Base-by-base conservation (phyloP, 1,284 basidiomycete species). In the Ceratobasidium sp. region DNA sequence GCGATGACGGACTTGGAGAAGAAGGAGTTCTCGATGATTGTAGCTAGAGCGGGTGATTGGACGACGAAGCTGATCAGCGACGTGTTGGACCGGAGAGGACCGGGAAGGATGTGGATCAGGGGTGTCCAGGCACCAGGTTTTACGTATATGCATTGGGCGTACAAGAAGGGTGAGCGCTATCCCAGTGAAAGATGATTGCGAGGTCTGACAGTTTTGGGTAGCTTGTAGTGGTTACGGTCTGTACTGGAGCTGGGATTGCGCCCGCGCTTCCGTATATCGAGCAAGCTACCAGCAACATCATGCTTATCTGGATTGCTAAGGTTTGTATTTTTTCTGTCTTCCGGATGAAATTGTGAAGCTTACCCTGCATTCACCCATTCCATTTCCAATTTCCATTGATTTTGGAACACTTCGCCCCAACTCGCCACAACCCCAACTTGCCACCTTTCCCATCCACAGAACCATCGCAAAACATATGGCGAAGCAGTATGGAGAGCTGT, bases 271-370 rank as follows among this genome's bases (percentile, higher is more conserved):
- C 73, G 23, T 63, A 77, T 28, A 77, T 77, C 40, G 60, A 77
- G 40, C 73, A 77, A 15, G 26, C 49, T 44, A 77, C 73, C n/a
- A 77, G 73, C n/a, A 46, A 77, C 20, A 77, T 77, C 28, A 23
- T 77, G 49, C 64, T 77, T 10, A 67, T 77, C 39, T 77, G 73
- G 73, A 77, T 77, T 23, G 73, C 63, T 42, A 77, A 77, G 72
- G 72, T 75, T 51, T 2, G 64, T 51, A 2, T 67, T 13, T 67
- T 33, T 4, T 12, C 9, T 33, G 28, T 20, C 9, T 23, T 58
- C 20, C n/a, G n/a, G 23, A 58, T 28, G 28, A 46, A 28, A 12
- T 44, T 42, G 26, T 51, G 44, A 33, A 46, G 18, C 44, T 67
- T 3, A 49, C 55, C 55, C 55, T 9, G 26, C 55, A 28, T 28